These are phyloP conservation scores for Teunomyces kruisii DNA, from an alignment of 805 yeast genomes.

Conservation along the genomic window DNA sequence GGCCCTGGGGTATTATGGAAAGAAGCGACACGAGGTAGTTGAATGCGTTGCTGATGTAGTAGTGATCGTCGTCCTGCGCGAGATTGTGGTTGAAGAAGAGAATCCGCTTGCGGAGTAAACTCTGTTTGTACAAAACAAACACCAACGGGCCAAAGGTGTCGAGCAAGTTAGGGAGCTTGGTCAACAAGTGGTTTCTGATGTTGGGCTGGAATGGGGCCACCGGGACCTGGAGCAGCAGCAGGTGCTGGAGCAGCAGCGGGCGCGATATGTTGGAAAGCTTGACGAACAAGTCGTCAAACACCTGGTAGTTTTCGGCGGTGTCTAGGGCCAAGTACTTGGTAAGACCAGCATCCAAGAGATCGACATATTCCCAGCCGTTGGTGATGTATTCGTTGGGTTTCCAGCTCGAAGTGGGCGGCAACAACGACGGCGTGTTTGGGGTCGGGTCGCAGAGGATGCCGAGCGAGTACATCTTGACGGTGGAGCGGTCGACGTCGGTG, in stretches of 20 bases:
- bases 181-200: slow-evolving; percentile 42
- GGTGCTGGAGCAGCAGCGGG: not conserved
- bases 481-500: slow-evolving; percentile 7
- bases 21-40: slow-evolving; percentile 59
- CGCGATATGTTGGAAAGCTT: slow-evolving; percentile 10
- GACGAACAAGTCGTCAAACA: slow-evolving; percentile 17
- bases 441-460: slow-evolving; percentile 57
- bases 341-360: slow-evolving; percentile 30
- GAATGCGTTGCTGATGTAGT: slow-evolving; percentile 32
- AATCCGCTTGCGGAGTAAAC: slow-evolving; percentile 57
- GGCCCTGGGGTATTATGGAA: slow-evolving; percentile 62
- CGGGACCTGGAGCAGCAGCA: not conserved
- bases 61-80: slow-evolving; percentile 9
- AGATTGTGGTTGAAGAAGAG: slow-evolving; percentile 25
- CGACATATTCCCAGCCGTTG: slow-evolving; percentile 45
- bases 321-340: slow-evolving; percentile 16
- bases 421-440: slow-evolving; percentile 4
- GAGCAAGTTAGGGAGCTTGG: slow-evolving; percentile 35
- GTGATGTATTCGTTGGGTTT: slow-evolving; percentile 41
- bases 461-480: slow-evolving; percentile 61
- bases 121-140: slow-evolving; percentile 63
- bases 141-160: slow-evolving; percentile 51
- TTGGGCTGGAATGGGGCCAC: slow-evolving; percentile 15
- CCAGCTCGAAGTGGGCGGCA: slow-evolving; percentile 23
- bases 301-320: not conserved